Base-by-base conservation (phyloP, 1,284 basidiomycete genomes). In the Rhodotorula sp. region DNA sequence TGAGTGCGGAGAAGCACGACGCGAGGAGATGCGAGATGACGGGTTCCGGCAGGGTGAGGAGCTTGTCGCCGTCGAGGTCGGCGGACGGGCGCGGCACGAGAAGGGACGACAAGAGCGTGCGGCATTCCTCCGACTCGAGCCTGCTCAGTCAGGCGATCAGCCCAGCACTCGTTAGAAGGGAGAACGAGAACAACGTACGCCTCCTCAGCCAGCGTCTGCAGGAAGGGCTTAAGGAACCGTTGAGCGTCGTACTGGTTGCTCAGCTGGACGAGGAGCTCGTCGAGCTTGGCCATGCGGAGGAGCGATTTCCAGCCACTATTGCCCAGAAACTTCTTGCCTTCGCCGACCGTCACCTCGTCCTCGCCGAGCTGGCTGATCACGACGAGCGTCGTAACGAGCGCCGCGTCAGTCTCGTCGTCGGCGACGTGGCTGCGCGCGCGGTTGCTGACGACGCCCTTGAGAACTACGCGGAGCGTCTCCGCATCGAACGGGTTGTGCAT, bases 401-500 rank as follows among this genome's bases (percentile, higher is more conserved):
- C 80, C 0, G 88, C 85, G 25, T 82, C 76, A 23, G 74, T 72
- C 46, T 74, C 73, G 0, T 71, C 72, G 25, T 81, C 53, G 79
- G 78, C 23, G 86, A 87, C 78, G 85, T 86, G 49, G 65, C 74
- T 67, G 68, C 66, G 68, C 23, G 71, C 71, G n/a, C 68, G 52
- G 63, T 73, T 73, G 55, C 83, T 80, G 16, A 87, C 77, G 82
- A 91, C 87, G 23, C 86, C 80, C 52, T 80, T 80, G 25, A 91
- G 73, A 42, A 92, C 85, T 10, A 85, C 83, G 65, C 86, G 86
- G 62, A 90, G 73, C 1, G 88, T 89, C 41, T 85, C 78, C 0
- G 85, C 76, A 3, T 86, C 84, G 46, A 93, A 78, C 21, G 83
- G 82, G 59, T 85, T 86, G 80, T 88, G 88, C 70, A 87, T 87